A percentile compares a stretch with the other conserved stretches of the same genome.
Conservation (phyloP, 1,284 basidiomycete genomes). For the Cryptococcus sp. region DNA sequence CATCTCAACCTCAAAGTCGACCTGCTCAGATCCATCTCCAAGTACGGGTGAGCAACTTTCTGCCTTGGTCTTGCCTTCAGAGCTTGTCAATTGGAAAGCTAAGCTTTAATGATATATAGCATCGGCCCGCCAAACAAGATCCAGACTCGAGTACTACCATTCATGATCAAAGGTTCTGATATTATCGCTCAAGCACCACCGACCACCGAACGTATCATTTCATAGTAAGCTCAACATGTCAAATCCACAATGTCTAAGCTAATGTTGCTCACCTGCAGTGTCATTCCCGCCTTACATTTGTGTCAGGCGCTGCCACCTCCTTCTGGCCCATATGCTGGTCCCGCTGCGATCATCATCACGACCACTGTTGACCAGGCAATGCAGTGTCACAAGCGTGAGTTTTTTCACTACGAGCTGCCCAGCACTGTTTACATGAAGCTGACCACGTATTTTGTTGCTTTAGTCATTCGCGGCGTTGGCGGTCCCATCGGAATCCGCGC, state of each 20-base stretch:
- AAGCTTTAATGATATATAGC: slow-evolving; percentile 52
- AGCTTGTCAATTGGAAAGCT: neutral
- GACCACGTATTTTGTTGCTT: neutral
- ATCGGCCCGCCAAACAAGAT: slow-evolving; percentile 98
- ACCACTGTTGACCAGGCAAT: slow-evolving; percentile 98
- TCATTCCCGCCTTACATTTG: slow-evolving; percentile 87
- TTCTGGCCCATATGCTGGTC: slow-evolving; percentile 67
- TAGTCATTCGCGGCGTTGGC: slow-evolving; percentile 89
- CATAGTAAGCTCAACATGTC: slow-evolving; percentile 60
- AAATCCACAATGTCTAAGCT: neutral
- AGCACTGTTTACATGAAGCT: neutral
- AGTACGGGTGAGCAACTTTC: slow-evolving; percentile 74
- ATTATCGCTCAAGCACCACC: slow-evolving; percentile 98
- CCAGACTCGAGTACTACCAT: slow-evolving; percentile 92
- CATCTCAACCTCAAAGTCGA: slow-evolving; percentile 84
- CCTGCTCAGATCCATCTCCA: slow-evolving; percentile 80
- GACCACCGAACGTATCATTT: slow-evolving; percentile 95
- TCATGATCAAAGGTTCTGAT: slow-evolving; percentile 85
- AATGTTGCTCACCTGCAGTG: slow-evolving; percentile 46
- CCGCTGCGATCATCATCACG: slow-evolving; percentile 87
- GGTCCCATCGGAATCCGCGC: slow-evolving; percentile 86
- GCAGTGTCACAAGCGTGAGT: slow-evolving; percentile 77
- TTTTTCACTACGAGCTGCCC: neutral
- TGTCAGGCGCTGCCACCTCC: slow-evolving; percentile 64
- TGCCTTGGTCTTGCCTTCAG: too few species aligned